Percentiles rank a stretch among this genome's conserved stretches.
phyloP scores from a whole-genome alignment of 208 protist genomes.

The Leishmania gerbilli region DNA sequence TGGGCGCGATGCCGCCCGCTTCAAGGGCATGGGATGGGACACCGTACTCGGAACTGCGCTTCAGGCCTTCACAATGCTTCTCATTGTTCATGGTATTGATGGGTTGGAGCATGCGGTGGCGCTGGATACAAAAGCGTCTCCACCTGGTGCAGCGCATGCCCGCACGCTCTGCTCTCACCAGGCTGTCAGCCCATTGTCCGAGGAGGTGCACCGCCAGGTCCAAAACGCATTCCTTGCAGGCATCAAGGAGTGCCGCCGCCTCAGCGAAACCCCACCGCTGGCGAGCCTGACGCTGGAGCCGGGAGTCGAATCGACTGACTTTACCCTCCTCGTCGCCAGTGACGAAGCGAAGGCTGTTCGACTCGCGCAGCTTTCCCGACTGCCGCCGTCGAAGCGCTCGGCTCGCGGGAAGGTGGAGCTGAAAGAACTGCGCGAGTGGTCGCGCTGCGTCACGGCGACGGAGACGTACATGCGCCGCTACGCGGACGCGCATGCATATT shows the following conservation, averaged over 20 bases:
- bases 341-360: slow-evolving; percentile 56
- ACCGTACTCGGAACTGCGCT: slow-evolving; percentile 52
- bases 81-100: slow-evolving; percentile 52
- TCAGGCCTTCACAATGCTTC: slow-evolving; percentile 65
- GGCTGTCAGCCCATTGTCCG: background rate
- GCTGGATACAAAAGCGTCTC: slow-evolving; percentile 2
- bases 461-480: slow-evolving; percentile 72
- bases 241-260: slow-evolving; percentile 53
- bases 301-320: slow-evolving; percentile 66
- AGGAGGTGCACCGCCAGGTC: slow-evolving; percentile 28
- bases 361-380: slow-evolving; percentile 66
- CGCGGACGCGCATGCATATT: slow-evolving; percentile 68
- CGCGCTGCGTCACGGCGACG: slow-evolving; percentile 18
- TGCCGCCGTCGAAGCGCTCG: slow-evolving; percentile 50
- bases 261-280: slow-evolving; percentile 49
- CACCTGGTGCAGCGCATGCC: slow-evolving; percentile 5
- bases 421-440: slow-evolving; percentile 53
- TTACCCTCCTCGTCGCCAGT: slow-evolving; percentile 42
- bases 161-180: background rate
- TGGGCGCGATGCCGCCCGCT: slow-evolving; percentile 54
- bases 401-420: slow-evolving; percentile 36
- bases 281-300: slow-evolving; percentile 29
- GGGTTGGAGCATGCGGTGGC: slow-evolving; percentile 21
- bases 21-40: slow-evolving; percentile 64
- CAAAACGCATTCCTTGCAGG: slow-evolving; percentile 46